phyloP scores from a whole-genome alignment of 805 yeast species.

The Pichia nanzhaoensis region DNA sequence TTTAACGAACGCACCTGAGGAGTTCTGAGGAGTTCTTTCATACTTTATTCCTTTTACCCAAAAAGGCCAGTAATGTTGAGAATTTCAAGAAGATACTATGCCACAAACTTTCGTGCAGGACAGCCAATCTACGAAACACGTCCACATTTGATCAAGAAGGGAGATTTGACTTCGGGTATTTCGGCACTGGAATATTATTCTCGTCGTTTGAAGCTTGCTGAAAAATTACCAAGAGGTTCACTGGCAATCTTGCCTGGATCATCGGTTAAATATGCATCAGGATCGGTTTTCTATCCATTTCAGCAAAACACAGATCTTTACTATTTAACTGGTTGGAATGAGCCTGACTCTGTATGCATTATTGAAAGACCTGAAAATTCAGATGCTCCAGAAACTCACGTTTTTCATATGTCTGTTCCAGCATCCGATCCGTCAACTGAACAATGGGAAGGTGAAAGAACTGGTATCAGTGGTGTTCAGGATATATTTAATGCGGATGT shows the following conservation, averaged over 20 bases:
- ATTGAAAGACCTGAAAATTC: slow-evolving; percentile 54
- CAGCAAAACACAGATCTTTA: slow-evolving; percentile 87
- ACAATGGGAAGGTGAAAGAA: slow-evolving; percentile 92
- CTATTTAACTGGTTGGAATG: slow-evolving; percentile 89
- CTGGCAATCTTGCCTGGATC: slow-evolving; percentile 72
- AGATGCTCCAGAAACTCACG: slow-evolving; percentile 38
- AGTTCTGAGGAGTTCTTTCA: too few relatives aligned
- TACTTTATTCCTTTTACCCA: too few relatives aligned
- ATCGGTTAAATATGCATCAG: slow-evolving; percentile 71
- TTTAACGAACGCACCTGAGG: too few relatives aligned
- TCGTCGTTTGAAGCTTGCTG: slow-evolving; percentile 57
- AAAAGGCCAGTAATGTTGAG: slow-evolving; percentile 2
- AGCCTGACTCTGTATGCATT: slow-evolving; percentile 70
- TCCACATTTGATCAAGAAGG: slow-evolving; percentile 64
- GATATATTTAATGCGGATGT: slow-evolving; percentile 86
- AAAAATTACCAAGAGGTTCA: slow-evolving; percentile 52
- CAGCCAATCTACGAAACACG: slow-evolving; percentile 86
- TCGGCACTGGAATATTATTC: slow-evolving; percentile 73
- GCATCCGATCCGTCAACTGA: slow-evolving; percentile 72
- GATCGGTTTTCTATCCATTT: slow-evolving; percentile 85
- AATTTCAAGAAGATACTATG: slow-evolving; percentile 2
- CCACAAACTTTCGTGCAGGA: slow-evolving; percentile 40
- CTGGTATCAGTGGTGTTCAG: slow-evolving; percentile 76
- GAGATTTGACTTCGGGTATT: slow-evolving; percentile 85
- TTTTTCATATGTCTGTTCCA: slow-evolving; percentile 78